A percentile compares a stretch with the other conserved stretches of the same genome.
Conservation (phyloP, 1,139 yeast genomes). For the Blastobotrys apis region DNA sequence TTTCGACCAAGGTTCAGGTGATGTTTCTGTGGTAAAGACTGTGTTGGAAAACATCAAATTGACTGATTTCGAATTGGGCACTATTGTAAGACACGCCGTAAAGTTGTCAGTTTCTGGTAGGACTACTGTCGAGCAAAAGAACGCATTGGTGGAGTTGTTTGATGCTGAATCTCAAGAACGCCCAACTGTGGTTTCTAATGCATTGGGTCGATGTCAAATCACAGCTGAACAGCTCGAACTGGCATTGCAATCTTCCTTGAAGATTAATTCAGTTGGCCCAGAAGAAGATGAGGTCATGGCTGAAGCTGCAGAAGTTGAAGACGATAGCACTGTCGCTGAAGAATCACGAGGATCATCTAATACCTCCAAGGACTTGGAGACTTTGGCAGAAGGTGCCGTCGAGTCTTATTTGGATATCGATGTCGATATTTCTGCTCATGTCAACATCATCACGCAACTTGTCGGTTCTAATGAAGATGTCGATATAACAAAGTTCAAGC, state of each 20-base stretch:
- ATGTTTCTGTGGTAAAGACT: slow-evolving; percentile 25
- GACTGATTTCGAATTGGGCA: slow-evolving; percentile 18
- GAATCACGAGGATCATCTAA: neutral
- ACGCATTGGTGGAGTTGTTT: slow-evolving; percentile 20
- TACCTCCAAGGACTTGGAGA: slow-evolving; percentile 2
- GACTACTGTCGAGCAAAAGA: slow-evolving; percentile 11
- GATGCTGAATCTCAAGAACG: slow-evolving; percentile 12
- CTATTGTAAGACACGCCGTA: slow-evolving; percentile 16
- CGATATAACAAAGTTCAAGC: slow-evolving; percentile 18
- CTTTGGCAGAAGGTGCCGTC: neutral
- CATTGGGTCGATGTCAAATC: slow-evolving; percentile 41
- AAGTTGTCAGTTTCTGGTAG: slow-evolving; percentile 12
- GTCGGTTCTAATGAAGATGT: slow-evolving; percentile 11
- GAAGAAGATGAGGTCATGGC: neutral
- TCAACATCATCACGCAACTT: neutral
- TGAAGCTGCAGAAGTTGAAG: neutral
- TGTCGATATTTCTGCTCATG: slow-evolving; percentile 2
- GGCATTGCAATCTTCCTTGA: slow-evolving; percentile 58
- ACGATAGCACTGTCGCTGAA: neutral
- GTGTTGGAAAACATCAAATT: slow-evolving; percentile 27
- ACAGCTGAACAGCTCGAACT: slow-evolving; percentile 60
- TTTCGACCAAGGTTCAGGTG: slow-evolving; percentile 23
- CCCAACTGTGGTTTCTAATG: slow-evolving; percentile 41
- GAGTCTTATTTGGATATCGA: slow-evolving; percentile 7
- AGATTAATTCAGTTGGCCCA: neutral